These are phyloP conservation scores for Verbena officinalis DNA, from an alignment of 257 asterid species.

Conservation along the genomic window DNA sequence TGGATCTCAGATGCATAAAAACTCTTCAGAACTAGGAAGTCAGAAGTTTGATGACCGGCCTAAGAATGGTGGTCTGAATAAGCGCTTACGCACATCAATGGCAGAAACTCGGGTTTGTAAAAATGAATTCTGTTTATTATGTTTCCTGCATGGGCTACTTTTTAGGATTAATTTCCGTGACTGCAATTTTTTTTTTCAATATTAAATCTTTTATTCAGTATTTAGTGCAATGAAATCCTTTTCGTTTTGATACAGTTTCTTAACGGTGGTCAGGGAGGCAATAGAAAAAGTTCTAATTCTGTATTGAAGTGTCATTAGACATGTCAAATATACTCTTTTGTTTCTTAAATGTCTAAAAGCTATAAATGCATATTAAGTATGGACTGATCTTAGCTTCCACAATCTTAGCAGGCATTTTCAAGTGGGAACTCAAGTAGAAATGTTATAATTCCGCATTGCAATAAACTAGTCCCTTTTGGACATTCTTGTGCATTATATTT, in stretches of 20 bases:
- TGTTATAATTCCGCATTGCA: conserved; percentile 4
- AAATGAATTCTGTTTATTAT: conserved; percentile 28
- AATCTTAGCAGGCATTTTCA: not conserved
- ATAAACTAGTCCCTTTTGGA: not conserved
- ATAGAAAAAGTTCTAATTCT: conserved; percentile 9
- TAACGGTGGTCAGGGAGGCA: not conserved
- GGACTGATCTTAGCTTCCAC: not conserved
- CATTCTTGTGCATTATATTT: conserved; percentile 12
- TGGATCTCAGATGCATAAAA: conserved; percentile 76
- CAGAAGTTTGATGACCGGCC: conserved; percentile 82
- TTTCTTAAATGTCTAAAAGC: conserved; percentile 5
- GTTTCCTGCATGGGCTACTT: conserved; percentile 22
- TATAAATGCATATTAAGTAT: conserved; percentile 1
- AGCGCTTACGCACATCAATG: conserved; percentile 87
- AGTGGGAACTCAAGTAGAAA: conserved; percentile 12
- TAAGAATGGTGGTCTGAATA: conserved; percentile 71
- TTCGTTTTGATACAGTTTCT: conserved; percentile 21
- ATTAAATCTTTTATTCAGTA: conserved; percentile 13
- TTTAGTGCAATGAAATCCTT: not conserved
- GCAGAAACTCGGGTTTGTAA: conserved; percentile 90
- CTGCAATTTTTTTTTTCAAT: conserved; percentile 2
- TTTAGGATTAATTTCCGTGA: conserved; percentile 16
- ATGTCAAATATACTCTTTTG: conserved; percentile 16
- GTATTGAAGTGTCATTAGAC: conserved; percentile 14
- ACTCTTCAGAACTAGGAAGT: conserved; percentile 57